phyloP scores from a whole-genome alignment of 2,329 filamentous ascomycete species.

The Canariomyces notabilis region DNA sequence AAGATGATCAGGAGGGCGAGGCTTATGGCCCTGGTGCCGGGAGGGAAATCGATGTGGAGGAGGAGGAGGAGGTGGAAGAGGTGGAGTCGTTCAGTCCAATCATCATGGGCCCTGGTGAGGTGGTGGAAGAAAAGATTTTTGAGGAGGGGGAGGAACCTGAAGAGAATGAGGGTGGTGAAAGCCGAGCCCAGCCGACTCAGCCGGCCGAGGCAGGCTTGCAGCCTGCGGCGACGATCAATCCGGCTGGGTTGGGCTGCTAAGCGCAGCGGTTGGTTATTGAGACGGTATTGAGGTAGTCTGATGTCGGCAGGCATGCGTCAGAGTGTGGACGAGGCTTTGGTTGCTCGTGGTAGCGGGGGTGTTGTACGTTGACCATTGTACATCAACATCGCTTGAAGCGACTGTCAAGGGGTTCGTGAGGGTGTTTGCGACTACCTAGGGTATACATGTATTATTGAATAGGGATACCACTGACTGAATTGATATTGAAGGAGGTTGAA shows the following conservation, averaged over 20 bases:
- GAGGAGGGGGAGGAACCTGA: conserved; percentile 23
- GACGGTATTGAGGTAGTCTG: background rate
- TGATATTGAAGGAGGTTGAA: background rate
- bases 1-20: conserved; percentile 5
- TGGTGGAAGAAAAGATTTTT: conserved; percentile 25
- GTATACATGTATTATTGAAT: conserved; percentile 7
- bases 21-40: conserved; percentile 2
- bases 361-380: no score
- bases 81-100: conserved; percentile 26
- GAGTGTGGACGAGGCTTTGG: background rate
- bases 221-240: conserved; percentile 11
- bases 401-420: no score
- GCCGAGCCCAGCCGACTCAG: no score
- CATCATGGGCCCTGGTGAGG: conserved; percentile 23
- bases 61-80: conserved; percentile 23
- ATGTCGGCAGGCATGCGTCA: background rate
- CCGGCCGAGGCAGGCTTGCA: conserved; percentile 5
- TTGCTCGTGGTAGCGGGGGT: no score
- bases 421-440: no score
- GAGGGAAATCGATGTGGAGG: conserved; percentile 5
- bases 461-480: conserved; percentile 5
- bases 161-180: background rate
- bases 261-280: background rate
- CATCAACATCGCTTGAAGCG: no score
- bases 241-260: conserved; percentile 1